Evolutionary conservation across 106 monocot genomes (phyloP).

Genomic region (Acorus gramineus): DNA sequence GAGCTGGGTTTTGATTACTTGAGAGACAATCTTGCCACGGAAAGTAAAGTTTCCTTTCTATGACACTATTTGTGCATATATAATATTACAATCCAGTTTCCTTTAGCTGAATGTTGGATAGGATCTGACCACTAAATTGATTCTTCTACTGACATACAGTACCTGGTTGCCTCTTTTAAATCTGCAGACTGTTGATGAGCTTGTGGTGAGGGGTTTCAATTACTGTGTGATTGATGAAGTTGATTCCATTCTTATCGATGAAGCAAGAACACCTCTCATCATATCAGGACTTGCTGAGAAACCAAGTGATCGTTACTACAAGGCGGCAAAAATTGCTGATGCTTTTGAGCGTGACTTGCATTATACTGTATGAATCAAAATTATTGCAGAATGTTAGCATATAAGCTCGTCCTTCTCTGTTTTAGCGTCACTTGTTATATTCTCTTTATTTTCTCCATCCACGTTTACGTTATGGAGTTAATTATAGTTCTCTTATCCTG

Average conservation of each 20-base stretch:
- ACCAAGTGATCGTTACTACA: slow-evolving; percentile 92
- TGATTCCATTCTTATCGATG: slow-evolving; percentile 99
- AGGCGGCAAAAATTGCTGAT: slow-evolving; percentile 85
- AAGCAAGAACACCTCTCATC: slow-evolving; percentile 97
- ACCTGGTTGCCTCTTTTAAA: slow-evolving; percentile 9
- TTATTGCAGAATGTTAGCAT: too few species aligned
- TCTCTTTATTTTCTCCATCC: too few species aligned
- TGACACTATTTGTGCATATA: background rate
- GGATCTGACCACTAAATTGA: too few species aligned
- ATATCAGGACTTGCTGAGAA: slow-evolving; percentile 94
- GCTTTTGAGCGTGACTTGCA: slow-evolving; percentile 94
- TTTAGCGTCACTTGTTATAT: too few species aligned
- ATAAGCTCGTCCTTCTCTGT: too few species aligned
- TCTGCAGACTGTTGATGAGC: slow-evolving; percentile 75
- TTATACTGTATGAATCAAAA: slow-evolving; percentile 59
- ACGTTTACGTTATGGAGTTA: too few species aligned
- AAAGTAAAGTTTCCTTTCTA: slow-evolving; percentile 23
- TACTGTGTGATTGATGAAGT: slow-evolving; percentile 97
- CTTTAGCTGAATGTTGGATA: background rate
- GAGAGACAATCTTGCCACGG: slow-evolving; percentile 96
- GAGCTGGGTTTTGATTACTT: slow-evolving; percentile 96
- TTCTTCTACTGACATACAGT: slow-evolving; percentile 2
- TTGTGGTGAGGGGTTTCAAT: slow-evolving; percentile 77
- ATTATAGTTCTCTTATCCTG: too few species aligned
- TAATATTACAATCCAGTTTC: slow-evolving; percentile 1